phyloP scores from a whole-genome alignment of 352 stramenopile species.

The Phytophthora aleatoria region DNA sequence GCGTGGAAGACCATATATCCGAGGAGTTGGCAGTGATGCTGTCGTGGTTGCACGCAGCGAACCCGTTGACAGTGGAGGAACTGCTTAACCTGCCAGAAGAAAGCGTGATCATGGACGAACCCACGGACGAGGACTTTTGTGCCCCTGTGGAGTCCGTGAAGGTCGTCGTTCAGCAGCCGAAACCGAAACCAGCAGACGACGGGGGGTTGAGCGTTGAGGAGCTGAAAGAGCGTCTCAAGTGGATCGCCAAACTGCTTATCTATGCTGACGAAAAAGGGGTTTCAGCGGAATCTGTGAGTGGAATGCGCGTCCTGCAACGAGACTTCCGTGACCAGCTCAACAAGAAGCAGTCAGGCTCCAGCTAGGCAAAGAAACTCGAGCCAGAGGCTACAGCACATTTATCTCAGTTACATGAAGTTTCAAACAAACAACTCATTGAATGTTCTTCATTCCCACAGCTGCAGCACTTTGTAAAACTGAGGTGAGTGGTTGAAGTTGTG shows the following conservation, averaged over 20 bases:
- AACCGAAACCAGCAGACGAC: constrained; percentile 3
- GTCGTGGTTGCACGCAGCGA: constrained; percentile 20
- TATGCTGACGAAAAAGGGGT: constrained; percentile 33
- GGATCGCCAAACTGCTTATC: constrained; percentile 37
- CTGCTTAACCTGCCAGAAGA: constrained; percentile 36
- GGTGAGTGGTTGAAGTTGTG: constrained; percentile 32
- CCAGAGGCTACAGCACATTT: neutral
- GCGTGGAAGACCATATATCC: constrained; percentile 20
- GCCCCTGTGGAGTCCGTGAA: constrained; percentile 12
- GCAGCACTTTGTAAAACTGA: constrained; percentile 13
- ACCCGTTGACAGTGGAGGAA: constrained; percentile 30
- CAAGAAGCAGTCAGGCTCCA: constrained; percentile 13
- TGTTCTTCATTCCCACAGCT: neutral
- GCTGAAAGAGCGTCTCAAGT: constrained; percentile 36
- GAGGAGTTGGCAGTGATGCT: constrained; percentile 33
- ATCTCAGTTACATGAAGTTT: neutral
- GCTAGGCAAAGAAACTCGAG: neutral
- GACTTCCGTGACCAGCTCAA: constrained; percentile 34
- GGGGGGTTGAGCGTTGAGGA: constrained; percentile 19
- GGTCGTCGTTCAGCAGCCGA: constrained; percentile 7
- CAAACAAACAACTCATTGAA: neutral
- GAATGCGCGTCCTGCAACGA: constrained; percentile 36
- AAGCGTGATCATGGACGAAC: constrained; percentile 32
- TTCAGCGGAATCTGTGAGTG: constrained; percentile 25
- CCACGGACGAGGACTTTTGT: constrained; percentile 36